A percentile compares a stretch with the other conserved stretches of the same genome.
Evolutionary conservation across 2,329 filamentous ascomycete species (phyloP).

Genomic region (Cercospora sojina): DNA sequence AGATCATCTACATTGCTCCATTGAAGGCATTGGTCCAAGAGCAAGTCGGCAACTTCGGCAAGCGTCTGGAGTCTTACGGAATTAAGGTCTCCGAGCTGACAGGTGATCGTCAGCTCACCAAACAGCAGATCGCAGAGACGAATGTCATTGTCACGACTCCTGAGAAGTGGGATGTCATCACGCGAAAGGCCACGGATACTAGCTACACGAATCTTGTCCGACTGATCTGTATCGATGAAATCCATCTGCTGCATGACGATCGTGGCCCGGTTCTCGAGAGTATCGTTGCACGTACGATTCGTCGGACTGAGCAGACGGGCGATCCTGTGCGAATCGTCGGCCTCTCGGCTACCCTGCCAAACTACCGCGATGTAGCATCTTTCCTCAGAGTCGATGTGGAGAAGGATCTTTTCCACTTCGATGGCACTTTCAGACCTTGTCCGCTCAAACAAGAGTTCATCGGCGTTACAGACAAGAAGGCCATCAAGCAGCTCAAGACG

Average conservation of each 20-base stretch:
- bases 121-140: constrained; percentile 96
- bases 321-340: constrained; percentile 90
- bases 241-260: constrained; percentile 95
- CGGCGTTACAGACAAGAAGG: constrained; percentile 94
- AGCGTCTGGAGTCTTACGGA: constrained; percentile 83
- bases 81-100: constrained; percentile 94
- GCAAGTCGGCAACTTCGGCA: constrained; percentile 96
- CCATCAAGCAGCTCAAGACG: constrained; percentile 96
- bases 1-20: constrained; percentile 96
- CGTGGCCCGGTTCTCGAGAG: constrained; percentile 95
- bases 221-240: constrained; percentile 95
- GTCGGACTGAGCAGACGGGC: constrained; percentile 88
- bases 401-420: constrained; percentile 93
- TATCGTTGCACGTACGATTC: constrained; percentile 91
- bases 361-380: constrained; percentile 92
- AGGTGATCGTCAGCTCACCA: constrained; percentile 95
- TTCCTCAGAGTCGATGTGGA: constrained; percentile 86
- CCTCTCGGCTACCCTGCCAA: constrained; percentile 90
- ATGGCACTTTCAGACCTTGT: constrained; percentile 89
- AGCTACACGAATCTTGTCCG: constrained; percentile 98
- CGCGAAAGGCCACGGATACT: constrained; percentile 91
- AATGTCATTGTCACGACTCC: constrained; percentile 98
- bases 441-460: constrained; percentile 96
- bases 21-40: constrained; percentile 95
- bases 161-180: constrained; percentile 99